Conservation (phyloP, 1,284 basidiomycete genomes). For the Athelia psychrophila region DNA sequence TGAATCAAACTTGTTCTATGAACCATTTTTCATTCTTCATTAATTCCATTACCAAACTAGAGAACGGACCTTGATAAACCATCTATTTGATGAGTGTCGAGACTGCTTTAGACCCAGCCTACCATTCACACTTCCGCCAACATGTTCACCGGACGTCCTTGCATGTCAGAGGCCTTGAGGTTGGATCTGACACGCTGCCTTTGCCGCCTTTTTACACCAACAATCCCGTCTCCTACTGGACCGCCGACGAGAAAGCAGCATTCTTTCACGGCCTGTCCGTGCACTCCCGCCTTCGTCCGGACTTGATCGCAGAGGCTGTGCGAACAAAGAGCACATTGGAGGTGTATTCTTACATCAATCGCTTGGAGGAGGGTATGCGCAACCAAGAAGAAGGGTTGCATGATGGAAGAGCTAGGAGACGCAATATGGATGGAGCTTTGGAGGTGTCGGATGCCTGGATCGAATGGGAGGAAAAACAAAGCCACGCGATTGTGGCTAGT, state of each 20-base stretch:
- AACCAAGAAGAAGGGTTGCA: slow-evolving; percentile 9
- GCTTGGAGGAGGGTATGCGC: slow-evolving; percentile 38
- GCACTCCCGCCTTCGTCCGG: slow-evolving; percentile 67
- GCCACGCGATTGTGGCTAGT: slow-evolving; percentile 30
- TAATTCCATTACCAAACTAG: no score
- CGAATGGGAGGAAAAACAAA: slow-evolving; percentile 55
- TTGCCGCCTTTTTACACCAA: slow-evolving; percentile 39
- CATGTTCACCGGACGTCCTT: slow-evolving; percentile 29
- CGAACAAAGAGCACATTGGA: slow-evolving; percentile 59
- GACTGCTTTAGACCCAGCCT: slow-evolving; percentile 14
- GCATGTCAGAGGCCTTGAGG: slow-evolving; percentile 21
- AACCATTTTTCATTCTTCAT: no score
- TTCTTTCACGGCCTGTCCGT: slow-evolving; percentile 69
- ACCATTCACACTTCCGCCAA: slow-evolving; percentile 25
- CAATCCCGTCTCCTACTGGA: slow-evolving; percentile 57
- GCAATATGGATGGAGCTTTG: slow-evolving; percentile 36
- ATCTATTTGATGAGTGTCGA: slow-evolving; percentile 2
- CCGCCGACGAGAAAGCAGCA: slow-evolving; percentile 54
- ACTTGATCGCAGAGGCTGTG: slow-evolving; percentile 66
- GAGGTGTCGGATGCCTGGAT: slow-evolving; percentile 65
- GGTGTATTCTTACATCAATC: slow-evolving; percentile 57
- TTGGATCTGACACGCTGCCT: slow-evolving; percentile 21
- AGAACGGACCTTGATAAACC: no score
- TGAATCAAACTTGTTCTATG: no score
- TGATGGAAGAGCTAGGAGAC: background rate